Evolutionary conservation across 768 basidiomycete genomes (phyloP).

Genomic region (Serpula lacrymans): DNA sequence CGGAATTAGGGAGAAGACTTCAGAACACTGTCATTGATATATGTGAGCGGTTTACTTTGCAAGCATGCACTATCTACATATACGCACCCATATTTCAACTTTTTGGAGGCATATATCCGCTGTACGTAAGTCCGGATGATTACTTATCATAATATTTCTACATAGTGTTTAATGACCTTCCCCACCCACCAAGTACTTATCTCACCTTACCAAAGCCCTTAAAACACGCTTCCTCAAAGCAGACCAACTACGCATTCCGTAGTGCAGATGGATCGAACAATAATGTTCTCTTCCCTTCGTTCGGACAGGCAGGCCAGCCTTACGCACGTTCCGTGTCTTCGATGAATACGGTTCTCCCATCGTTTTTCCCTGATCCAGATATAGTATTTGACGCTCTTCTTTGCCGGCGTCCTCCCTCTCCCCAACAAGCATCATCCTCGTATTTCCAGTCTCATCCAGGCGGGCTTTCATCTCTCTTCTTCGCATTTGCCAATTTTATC

Average conservation of each 20-base stretch:
- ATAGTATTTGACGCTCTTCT: conserved; percentile 73
- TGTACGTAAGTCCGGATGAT: conserved; percentile 9
- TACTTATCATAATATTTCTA: conserved; percentile 11
- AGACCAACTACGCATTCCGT: conserved; percentile 50
- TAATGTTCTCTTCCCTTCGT: conserved; percentile 48
- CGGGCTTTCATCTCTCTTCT: conserved; percentile 71
- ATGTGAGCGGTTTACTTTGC: conserved; percentile 45
- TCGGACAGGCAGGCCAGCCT: conserved; percentile 59
- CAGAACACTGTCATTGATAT: conserved; percentile 52
- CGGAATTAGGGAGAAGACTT: conserved; percentile 29
- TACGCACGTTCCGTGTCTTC: conserved; percentile 68
- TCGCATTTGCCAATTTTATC: conserved; percentile 74
- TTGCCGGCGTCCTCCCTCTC: conserved; percentile 25
- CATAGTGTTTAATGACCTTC: conserved; percentile 75
- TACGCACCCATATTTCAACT: conserved; percentile 5
- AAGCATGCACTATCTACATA: not conserved
- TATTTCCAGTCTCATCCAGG: conserved; percentile 55
- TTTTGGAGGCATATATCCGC: no score
- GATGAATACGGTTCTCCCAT: conserved; percentile 35
- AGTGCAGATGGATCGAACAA: conserved; percentile 61
- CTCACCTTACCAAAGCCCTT: conserved; percentile 25
- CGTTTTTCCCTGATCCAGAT: conserved; percentile 59
- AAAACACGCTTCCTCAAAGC: conserved; percentile 7
- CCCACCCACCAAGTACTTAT: conserved; percentile 65
- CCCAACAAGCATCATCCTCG: conserved; percentile 9